Base-by-base conservation (phyloP, 805 yeast genomes). In the Deakozyma indianensis region DNA sequence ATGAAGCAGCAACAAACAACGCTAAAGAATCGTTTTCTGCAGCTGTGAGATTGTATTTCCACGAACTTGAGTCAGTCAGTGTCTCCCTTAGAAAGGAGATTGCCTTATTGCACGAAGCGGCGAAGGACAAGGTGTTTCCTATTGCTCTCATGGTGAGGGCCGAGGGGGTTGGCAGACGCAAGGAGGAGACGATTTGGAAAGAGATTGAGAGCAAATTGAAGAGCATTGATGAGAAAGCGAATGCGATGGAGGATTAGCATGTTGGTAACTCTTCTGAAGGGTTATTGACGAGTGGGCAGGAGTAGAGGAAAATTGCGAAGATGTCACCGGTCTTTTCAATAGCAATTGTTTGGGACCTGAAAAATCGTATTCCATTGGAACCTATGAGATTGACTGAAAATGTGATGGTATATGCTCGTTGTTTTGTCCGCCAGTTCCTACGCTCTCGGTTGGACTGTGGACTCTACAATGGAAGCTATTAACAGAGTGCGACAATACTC, bases 81-180 rank as follows among this genome's bases (percentile, higher is more conserved):
- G 70, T 74, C 14, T 67, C 68, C 41, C 57, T 82, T 27, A 64
- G 86, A 21, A 70, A 72, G 43, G 90, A 82, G 53, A 74, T 82
- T 35, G 75, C 75, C 53, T 55, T 72, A 5, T 65, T 80, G 61
- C 85, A 82, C 60, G 47, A 50, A 7, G 49, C 51, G 41, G 62
- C 64, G 43, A 68, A 68, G 46, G 66, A 66, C 22, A 70, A 69
- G 41, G 71, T 80, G 35, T 62, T 81, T 23, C 88, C 90, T 1
- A 72, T 80, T 2, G 69, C 71, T 29, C 74, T 81, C 22, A 79
- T 77, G 46, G 79, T 78, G 53, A 81, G 79, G 62, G 82, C 84
- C 38, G 75, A 82, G 9, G 71, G 74, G 65, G 70, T 79, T 21
- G 85, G 84, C 2, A 63, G 65, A 35, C 69, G 64, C 50, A 79